Percentiles rank a stretch among this genome's conserved stretches.
Evolutionary conservation across 495 filamentous ascomycete species (phyloP).

Genomic region (Astrothelium macrocarpum): DNA sequence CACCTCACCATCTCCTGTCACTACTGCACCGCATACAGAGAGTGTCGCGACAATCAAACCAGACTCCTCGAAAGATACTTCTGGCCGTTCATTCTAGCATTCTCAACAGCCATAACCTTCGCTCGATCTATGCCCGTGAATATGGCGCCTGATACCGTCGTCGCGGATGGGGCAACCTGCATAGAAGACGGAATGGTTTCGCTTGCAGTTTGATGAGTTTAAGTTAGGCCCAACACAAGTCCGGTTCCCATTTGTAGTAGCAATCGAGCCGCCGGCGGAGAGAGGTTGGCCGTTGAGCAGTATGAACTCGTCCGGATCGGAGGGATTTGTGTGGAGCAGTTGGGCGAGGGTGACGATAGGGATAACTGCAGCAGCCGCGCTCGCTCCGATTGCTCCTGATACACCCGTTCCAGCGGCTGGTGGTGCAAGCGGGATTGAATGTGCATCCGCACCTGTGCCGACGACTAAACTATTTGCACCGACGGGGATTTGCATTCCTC

Average conservation of each 20-base stretch:
- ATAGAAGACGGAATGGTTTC: background rate
- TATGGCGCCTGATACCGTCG: background rate
- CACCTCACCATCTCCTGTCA: background rate
- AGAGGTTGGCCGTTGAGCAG: background rate
- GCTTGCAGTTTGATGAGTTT: background rate
- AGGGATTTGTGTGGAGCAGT: background rate
- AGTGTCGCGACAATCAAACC: background rate
- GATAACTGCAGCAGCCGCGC: background rate
- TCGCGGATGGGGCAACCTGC: background rate
- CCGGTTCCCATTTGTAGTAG: background rate
- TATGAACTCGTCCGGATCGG: background rate
- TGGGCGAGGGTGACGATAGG: background rate
- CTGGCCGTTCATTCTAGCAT: background rate
- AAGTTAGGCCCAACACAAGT: background rate
- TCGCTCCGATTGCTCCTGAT: background rate
- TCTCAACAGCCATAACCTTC: background rate
- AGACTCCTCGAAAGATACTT: background rate
- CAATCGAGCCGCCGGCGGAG: background rate
- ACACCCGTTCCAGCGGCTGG: background rate
- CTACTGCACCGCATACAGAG: background rate
- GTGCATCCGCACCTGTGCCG: background rate
- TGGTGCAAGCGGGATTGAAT: background rate
- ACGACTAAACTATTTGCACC: background rate
- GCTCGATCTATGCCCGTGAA: background rate
- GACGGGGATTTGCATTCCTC: background rate